These are phyloP conservation scores for Mycena epipterygia DNA, from an alignment of 768 basidiomycete species.

Conservation along the genomic window DNA sequence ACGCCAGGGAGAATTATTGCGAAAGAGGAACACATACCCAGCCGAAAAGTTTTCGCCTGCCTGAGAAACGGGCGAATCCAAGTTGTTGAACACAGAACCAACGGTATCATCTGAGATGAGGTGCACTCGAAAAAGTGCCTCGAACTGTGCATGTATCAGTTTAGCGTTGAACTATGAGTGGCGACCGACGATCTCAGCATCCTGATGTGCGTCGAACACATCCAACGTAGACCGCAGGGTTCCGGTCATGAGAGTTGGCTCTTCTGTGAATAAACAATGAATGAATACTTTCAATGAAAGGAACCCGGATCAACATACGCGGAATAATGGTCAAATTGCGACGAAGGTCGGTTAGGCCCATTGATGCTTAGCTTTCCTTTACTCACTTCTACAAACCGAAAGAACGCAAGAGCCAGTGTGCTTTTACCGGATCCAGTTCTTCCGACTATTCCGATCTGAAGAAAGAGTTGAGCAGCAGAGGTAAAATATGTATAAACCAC, in stretches of 20 bases:
- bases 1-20: not conserved
- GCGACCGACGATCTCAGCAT: conserved; percentile 78
- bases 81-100: conserved; percentile 78
- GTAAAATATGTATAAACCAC: not conserved
- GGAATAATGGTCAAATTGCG: conserved; percentile 80
- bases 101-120: conserved; percentile 74
- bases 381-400: conserved; percentile 84
- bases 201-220: conserved; percentile 88
- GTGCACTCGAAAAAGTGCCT: conserved; percentile 85
- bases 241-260: conserved; percentile 89
- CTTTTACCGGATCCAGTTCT: conserved; percentile 79
- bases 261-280: conserved; percentile 69
- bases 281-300: not conserved
- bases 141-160: conserved; percentile 62
- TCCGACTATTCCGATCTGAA: conserved; percentile 44
- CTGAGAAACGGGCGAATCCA: conserved; percentile 82
- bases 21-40: conserved; percentile 60
- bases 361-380: conserved; percentile 74
- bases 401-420: conserved; percentile 86
- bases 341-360: conserved; percentile 73
- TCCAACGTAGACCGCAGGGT: conserved; percentile 85
- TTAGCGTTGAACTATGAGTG: not conserved
- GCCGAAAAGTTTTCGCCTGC: conserved; percentile 92
- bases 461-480: not conserved
- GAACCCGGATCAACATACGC: conserved; percentile 55